phyloP scores from a whole-genome alignment of 2,329 filamentous ascomycete genomes.

The Dactylellina drechsleri region DNA sequence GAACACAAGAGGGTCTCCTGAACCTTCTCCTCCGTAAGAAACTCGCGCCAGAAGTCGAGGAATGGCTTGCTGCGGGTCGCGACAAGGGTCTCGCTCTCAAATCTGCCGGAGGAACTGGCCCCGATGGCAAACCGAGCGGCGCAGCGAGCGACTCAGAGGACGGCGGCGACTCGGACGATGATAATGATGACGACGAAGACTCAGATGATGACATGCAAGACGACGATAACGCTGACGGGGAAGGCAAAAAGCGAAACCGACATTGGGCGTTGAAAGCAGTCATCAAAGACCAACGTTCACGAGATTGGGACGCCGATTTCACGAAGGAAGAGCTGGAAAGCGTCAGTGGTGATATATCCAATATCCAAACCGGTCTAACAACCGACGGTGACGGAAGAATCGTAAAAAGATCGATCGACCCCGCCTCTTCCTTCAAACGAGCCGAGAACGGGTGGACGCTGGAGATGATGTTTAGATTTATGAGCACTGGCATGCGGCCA shows the following conservation, averaged over 20 bases:
- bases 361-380: constrained; percentile 41
- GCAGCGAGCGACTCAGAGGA: constrained; percentile 30
- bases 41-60: constrained; percentile 68
- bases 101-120: background rate
- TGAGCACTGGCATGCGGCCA: constrained; percentile 41
- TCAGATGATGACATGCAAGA: constrained; percentile 47
- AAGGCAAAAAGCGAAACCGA: constrained; percentile 28
- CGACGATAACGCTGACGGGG: constrained; percentile 22
- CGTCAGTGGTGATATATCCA: constrained; percentile 32
- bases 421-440: constrained; percentile 22
- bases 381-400: constrained; percentile 35
- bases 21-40: constrained; percentile 69
- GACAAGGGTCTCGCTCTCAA: constrained; percentile 55
- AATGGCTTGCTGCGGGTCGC: constrained; percentile 68
- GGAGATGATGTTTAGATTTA: constrained; percentile 52
- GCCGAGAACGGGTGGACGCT: constrained; percentile 43
- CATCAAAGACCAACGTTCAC: constrained; percentile 36
- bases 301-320: constrained; percentile 53
- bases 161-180: constrained; percentile 19
- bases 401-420: constrained; percentile 33
- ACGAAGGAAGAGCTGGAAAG: constrained; percentile 44
- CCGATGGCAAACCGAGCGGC: constrained; percentile 18
- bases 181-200: constrained; percentile 17
- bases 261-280: constrained; percentile 51
- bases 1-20: constrained; percentile 64